Evolutionary conservation across 1,284 basidiomycete species (phyloP).

Genomic region (Mycena citricolor): DNA sequence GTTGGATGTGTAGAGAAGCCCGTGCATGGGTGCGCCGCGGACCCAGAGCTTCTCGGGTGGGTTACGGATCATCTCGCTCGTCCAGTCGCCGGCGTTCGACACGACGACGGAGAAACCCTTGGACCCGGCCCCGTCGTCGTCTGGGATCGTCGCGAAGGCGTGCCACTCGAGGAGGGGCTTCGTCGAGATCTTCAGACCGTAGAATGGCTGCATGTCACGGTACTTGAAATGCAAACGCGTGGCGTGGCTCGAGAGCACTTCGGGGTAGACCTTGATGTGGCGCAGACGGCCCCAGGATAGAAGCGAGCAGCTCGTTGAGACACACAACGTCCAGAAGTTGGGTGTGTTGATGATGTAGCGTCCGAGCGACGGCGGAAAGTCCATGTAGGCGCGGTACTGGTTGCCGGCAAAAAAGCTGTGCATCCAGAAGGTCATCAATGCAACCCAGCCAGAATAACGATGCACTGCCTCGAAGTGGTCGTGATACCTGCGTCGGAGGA

Average conservation of each 20-base stretch:
- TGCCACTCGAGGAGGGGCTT: constrained; percentile 61
- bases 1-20: constrained; percentile 53
- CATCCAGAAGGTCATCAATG: constrained; percentile 51
- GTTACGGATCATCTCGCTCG: constrained; percentile 47
- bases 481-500: constrained; percentile 45
- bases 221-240: constrained; percentile 61
- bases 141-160: constrained; percentile 52
- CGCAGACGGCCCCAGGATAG: constrained; percentile 56
- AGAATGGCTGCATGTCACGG: constrained; percentile 19
- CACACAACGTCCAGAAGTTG: constrained; percentile 29
- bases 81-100: constrained; percentile 61
- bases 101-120: constrained; percentile 58
- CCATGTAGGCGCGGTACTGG: constrained; percentile 60
- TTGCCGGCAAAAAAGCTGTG: constrained; percentile 52
- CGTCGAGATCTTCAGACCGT: constrained; percentile 34
- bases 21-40: constrained; percentile 53
- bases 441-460: constrained; percentile 57
- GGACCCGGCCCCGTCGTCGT: constrained; percentile 45
- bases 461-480: constrained; percentile 55
- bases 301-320: constrained; percentile 30
- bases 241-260: constrained; percentile 57
- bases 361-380: constrained; percentile 44
- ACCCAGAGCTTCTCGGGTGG: constrained; percentile 57
- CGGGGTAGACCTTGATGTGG: constrained; percentile 51
- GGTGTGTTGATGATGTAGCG: constrained; percentile 23